Percentiles rank a stretch among this genome's conserved stretches.
phyloP scores from a whole-genome alignment of 2,329 filamentous ascomycete species.

The Fusarium sp. region DNA sequence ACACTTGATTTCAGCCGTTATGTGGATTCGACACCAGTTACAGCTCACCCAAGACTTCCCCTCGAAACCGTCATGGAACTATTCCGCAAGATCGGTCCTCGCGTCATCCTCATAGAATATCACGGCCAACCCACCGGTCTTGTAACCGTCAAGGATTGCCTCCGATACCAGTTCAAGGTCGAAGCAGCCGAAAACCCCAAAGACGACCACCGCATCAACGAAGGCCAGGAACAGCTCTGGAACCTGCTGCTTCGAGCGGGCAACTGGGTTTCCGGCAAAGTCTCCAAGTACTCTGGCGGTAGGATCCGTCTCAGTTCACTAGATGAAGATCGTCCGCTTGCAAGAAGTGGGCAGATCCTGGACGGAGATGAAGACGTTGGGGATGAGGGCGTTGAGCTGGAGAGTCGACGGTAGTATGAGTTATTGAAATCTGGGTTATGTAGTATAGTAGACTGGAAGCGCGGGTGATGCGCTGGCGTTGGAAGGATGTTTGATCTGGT shows the following conservation, averaged over 20 bases:
- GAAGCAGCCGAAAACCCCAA: slow-evolving; percentile 84
- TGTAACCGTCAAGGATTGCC: slow-evolving; percentile 95
- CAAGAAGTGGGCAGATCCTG: slow-evolving; percentile 59
- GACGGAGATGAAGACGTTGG: slow-evolving; percentile 57
- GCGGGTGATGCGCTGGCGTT: slow-evolving; percentile 40
- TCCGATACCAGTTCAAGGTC: slow-evolving; percentile 97
- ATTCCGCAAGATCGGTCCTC: slow-evolving; percentile 96
- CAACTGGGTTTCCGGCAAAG: slow-evolving; percentile 69
- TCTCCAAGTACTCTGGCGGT: slow-evolving; percentile 67
- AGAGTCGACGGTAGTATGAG: slow-evolving; percentile 48
- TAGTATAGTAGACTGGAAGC: slow-evolving; percentile 31
- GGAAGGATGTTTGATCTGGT: slow-evolving; percentile 20
- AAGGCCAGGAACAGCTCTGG: slow-evolving; percentile 76
- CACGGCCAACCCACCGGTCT: slow-evolving; percentile 85
- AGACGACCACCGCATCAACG: slow-evolving; percentile 66
- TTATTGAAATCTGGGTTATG: slow-evolving; percentile 3
- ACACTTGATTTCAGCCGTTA: slow-evolving; percentile 86
- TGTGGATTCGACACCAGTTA: slow-evolving; percentile 88
- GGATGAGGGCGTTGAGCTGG: slow-evolving; percentile 59
- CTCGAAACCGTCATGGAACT: slow-evolving; percentile 98
- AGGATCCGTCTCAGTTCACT: slow-evolving; percentile 64
- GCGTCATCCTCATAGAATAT: slow-evolving; percentile 93
- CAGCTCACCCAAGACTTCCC: slow-evolving; percentile 89
- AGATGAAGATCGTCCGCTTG: slow-evolving; percentile 54
- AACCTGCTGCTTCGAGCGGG: slow-evolving; percentile 63